Evolutionary conservation across 352 stramenopile species (phyloP), one percentile per base, ranked within the genome.

Genomic region (Phytophthora idaei): DNA sequence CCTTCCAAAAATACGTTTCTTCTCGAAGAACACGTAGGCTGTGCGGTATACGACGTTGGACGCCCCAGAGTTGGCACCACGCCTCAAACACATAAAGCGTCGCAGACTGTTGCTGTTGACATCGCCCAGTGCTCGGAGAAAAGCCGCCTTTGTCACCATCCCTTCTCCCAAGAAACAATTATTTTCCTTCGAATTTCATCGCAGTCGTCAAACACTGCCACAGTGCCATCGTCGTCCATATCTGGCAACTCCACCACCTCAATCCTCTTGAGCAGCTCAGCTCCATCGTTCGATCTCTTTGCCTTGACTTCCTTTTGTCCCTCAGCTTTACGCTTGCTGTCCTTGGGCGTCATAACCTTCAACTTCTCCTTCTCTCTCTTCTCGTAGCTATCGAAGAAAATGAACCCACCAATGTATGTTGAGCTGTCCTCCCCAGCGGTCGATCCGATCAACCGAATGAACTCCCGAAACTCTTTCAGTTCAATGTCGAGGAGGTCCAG

Each of bases 11-110:
- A 88, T 70, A 39, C 77, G 77, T 2, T 77, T 68, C 64, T 78
- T 80, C 46, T 89, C 80, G 21, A 89, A 89, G 57, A 89, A 85
- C 17, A 47, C 69, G 67, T 89, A 89, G 11, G 66, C 74, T 7
- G 32, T 60, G 9, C 64, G 67, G 44, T 86, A 89, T 17, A 85
- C 77, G 15, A 77, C 71, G 37, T 81, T 86, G 15, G 66, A 68
- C 31, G 60, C 76, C 46, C 79, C 79, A 56, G 78, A 73, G 32
- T 70, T 71, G 51, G 76, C 71, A 49, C 74, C 75, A 34, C 56
- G 49, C 51, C 79, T 83, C 52, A 65, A 53, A 3, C 49, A 76
- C 31, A 84, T 64, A 54, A 77, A 89, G 51, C 71, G 69, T 1
- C 73, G 78, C 42, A 86, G 44, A 51, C 77, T 79, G 64, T 78